phyloP scores from a whole-genome alignment of 768 basidiomycete species.

The Dentipellis sp. region DNA sequence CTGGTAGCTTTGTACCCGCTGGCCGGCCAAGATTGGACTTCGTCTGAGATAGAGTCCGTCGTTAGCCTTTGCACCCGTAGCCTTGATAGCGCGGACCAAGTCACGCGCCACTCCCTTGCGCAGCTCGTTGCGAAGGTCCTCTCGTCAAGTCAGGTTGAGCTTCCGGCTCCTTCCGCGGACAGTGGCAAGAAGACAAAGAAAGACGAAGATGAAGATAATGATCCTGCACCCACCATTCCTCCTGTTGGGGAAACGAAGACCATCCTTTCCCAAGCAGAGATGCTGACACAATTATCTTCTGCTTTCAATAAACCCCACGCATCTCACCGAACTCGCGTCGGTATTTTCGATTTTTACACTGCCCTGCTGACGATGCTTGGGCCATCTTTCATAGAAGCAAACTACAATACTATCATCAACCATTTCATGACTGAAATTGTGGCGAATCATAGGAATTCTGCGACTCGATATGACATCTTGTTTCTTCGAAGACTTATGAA shows the following conservation, averaged over 20 bases:
- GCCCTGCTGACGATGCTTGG: slow-evolving; percentile 73
- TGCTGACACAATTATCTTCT: slow-evolving; percentile 71
- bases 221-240: slow-evolving; percentile 36
- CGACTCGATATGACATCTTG: slow-evolving; percentile 65
- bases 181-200: slow-evolving; percentile 53
- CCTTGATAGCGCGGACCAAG: slow-evolving; percentile 76
- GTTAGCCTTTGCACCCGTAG: slow-evolving; percentile 58
- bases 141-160: slow-evolving; percentile 70
- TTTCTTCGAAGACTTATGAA: slow-evolving; percentile 65
- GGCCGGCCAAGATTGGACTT: slow-evolving; percentile 44
- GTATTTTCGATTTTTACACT: slow-evolving; percentile 84
- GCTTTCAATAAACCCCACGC: slow-evolving; percentile 72
- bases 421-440: slow-evolving; percentile 80
- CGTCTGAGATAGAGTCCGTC: slow-evolving; percentile 72
- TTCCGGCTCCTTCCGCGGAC: slow-evolving; percentile 36
- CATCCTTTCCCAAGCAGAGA: slow-evolving; percentile 64
- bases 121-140: slow-evolving; percentile 79
- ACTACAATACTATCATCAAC: slow-evolving; percentile 69
- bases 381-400: slow-evolving; percentile 64
- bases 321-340: slow-evolving; percentile 67
- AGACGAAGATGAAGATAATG: slow-evolving; percentile 47
- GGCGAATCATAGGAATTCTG: slow-evolving; percentile 40
- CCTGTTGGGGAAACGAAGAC: slow-evolving; percentile 54
- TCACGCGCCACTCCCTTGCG: slow-evolving; percentile 72
- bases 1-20: slow-evolving; percentile 50